Evolutionary conservation across 2,329 filamentous ascomycete genomes (phyloP), one percentile per base, ranked within the genome.

Genomic region (Chalaropsis ovoidea): DNA sequence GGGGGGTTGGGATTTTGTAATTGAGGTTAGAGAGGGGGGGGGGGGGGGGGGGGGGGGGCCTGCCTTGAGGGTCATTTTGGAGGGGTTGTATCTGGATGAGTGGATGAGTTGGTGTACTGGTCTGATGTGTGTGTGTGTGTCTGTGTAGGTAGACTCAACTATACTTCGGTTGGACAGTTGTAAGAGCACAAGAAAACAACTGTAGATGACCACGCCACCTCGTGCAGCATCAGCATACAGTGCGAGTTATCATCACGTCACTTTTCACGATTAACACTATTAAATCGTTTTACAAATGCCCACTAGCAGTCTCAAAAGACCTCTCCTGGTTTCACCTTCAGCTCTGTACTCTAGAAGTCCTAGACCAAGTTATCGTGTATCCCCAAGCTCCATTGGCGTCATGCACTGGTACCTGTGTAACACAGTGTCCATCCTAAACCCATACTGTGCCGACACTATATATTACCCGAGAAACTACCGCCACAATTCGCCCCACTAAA

Each of bases 401-500:
- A 3, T 56, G 24, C 13, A 5, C 15, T 58, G 39, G 17, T 39
- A 39, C 15, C 31, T 52, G 62, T 63, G 39, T 17, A 11, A 56
- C 62, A 64, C 52, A 47, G 63, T 60, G 39, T 24, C 27, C 1
- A 1, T 8, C 1, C 17, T 0, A 0, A 19, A 3, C 4, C 3
- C 31, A 17, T 35, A 60, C 54, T 7, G 4, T 3, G 0, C 4
- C 6, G 10, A 2, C 6, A 3, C 64, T 39, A 47, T 13, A 13
- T 31, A 19, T 62, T 62, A 45, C 47, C 43, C 58, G 35, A 17
- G 27, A 27, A 62, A 58, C 60, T 56, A 58, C 54, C 64, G 22
- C 56, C 1, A 15, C 3, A 17, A 49, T 31, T 22, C 31, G 45
- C 31, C 61, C 42, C 42, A 45, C 61, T 62, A 45, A 62, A 54